Conservation (phyloP, 1,284 basidiomycete species). For the Takashimella tepidaria region DNA sequence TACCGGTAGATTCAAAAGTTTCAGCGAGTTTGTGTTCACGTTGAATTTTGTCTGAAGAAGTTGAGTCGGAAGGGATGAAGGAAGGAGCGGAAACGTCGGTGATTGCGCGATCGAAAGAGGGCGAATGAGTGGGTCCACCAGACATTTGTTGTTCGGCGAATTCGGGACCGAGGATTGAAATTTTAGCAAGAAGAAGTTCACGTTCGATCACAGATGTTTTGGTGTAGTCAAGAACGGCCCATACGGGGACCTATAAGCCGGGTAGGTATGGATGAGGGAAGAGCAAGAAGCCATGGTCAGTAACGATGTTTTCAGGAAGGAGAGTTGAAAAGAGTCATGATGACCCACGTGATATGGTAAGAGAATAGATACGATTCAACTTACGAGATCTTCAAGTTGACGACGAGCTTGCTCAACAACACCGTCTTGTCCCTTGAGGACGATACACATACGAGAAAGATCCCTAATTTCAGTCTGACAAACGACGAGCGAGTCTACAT, state of each 20-base stretch:
- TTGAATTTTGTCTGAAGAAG: slow-evolving; percentile 56
- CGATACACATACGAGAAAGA: slow-evolving; percentile 96
- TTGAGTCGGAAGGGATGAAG: slow-evolving; percentile 28
- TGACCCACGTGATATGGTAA: not conserved
- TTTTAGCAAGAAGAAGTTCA: slow-evolving; percentile 81
- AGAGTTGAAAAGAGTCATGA: not conserved
- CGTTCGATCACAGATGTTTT: slow-evolving; percentile 81
- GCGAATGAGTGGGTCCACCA: slow-evolving; percentile 74
- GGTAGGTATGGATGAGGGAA: slow-evolving; percentile 37
- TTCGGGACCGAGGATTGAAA: slow-evolving; percentile 95
- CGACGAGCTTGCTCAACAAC: slow-evolving; percentile 94
- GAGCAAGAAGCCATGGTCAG: slow-evolving; percentile 1
- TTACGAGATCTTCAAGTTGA: slow-evolving; percentile 89
- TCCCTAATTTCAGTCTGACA: slow-evolving; percentile 97
- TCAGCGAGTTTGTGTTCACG: slow-evolving; percentile 66
- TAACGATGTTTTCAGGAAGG: not conserved
- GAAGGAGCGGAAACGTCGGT: slow-evolving; percentile 27
- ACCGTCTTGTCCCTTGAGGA: slow-evolving; percentile 91
- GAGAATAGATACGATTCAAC: slow-evolving; percentile 53
- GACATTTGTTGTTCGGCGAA: slow-evolving; percentile 84
- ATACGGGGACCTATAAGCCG: no score
- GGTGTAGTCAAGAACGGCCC: slow-evolving; percentile 95
- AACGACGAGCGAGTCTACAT: slow-evolving; percentile 89
- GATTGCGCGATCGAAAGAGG: slow-evolving; percentile 46
- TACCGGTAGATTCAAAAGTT: slow-evolving; percentile 62